A percentile compares a stretch with the other conserved stretches of the same genome.
Conservation (phyloP, 352 stramenopile genomes). For the Phytopythium montanum region DNA sequence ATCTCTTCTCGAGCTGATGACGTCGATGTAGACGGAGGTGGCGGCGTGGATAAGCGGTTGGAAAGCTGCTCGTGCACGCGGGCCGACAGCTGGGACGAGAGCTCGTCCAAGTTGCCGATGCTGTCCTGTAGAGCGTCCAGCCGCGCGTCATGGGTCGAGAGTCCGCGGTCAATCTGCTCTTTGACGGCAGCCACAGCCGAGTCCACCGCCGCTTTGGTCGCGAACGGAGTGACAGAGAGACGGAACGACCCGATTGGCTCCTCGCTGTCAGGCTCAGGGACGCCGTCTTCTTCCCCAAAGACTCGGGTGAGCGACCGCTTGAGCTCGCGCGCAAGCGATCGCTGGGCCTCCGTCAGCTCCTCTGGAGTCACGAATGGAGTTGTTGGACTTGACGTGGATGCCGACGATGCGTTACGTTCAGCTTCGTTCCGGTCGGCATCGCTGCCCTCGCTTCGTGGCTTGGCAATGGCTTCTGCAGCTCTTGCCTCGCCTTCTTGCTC, state of each 20-base stretch:
- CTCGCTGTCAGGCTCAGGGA: neutral
- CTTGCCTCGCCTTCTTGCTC: conserved; percentile 13
- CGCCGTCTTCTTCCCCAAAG: conserved; percentile 25
- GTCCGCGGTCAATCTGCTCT: conserved; percentile 25
- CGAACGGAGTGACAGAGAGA: conserved; percentile 30
- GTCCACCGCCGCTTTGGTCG: conserved; percentile 36
- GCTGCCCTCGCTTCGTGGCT: neutral
- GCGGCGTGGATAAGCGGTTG: neutral
- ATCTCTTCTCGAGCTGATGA: neutral
- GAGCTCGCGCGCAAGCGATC: conserved; percentile 41
- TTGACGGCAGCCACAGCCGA: conserved; percentile 40
- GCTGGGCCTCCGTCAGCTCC: conserved; percentile 42
- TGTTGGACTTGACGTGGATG: neutral
- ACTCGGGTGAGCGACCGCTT: conserved; percentile 37
- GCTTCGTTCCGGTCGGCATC: neutral
- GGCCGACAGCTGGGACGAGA: conserved; percentile 6
- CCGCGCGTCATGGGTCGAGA: conserved; percentile 33
- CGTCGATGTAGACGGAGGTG: neutral
- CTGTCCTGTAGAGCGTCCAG: conserved; percentile 31
- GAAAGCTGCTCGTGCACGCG: conserved; percentile 6
- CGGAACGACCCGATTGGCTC: conserved; percentile 8
- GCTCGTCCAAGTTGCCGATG: conserved; percentile 27
- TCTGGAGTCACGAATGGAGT: conserved; percentile 36
- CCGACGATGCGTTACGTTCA: neutral
- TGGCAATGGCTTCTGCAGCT: neutral